Evolutionary conservation across 345 rosid species (phyloP).

Genomic region (Pseudoturritis turrita): DNA sequence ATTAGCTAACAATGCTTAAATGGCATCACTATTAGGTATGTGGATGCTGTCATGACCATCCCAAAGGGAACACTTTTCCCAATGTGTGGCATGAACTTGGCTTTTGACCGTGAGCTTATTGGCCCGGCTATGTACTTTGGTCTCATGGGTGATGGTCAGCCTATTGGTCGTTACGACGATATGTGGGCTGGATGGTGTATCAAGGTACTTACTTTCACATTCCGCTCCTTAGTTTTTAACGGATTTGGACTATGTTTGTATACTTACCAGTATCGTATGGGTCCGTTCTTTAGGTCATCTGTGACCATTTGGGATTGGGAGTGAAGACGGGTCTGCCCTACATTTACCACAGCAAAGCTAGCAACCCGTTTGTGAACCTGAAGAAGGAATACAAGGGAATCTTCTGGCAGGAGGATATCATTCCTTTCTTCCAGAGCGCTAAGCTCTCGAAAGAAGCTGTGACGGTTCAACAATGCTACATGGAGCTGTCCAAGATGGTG

Average conservation of each 20-base stretch:
- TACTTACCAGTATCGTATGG: not conserved
- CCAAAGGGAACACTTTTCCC: conserved; percentile 99
- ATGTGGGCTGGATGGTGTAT: conserved; percentile 39
- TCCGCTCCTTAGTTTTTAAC: not conserved
- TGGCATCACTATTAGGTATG: conserved; percentile 44
- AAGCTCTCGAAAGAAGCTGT: conserved; percentile 76
- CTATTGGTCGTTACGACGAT: conserved; percentile 40
- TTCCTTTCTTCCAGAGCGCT: conserved; percentile 79
- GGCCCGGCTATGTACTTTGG: conserved; percentile 44
- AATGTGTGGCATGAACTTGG: conserved; percentile 97
- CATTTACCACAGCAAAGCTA: conserved; percentile 94
- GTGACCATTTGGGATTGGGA: conserved; percentile 80
- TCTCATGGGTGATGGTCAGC: conserved; percentile 46
- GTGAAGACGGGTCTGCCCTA: conserved; percentile 90
- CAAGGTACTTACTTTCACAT: conserved; percentile 21
- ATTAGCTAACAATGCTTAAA: not conserved
- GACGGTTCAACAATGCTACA: conserved; percentile 80
- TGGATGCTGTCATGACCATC: conserved; percentile 86
- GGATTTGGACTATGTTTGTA: not conserved
- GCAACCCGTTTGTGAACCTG: conserved; percentile 87
- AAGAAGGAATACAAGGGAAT: conserved; percentile 92
- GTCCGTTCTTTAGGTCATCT: conserved; percentile 52
- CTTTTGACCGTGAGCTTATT: conserved; percentile 73
- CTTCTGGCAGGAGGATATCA: conserved; percentile 94
- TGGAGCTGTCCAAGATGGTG: conserved; percentile 77